Conservation (phyloP, 805 yeast genomes). For the Sungouiella thailandica region DNA sequence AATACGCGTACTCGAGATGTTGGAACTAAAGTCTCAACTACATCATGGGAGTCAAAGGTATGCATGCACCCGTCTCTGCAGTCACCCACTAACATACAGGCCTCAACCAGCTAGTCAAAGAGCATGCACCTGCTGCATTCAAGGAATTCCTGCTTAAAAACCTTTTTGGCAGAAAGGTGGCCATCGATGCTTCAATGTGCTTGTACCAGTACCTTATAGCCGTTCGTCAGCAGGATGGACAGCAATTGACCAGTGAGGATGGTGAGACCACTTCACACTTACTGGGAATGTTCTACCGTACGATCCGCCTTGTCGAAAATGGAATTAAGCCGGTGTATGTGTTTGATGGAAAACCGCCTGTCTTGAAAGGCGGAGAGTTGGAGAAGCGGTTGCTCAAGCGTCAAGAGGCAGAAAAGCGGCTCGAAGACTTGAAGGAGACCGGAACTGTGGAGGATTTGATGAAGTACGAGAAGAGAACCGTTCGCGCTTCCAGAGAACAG, state of each 20-base stretch:
- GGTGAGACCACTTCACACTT: slow-evolving; percentile 93
- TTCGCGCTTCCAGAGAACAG: slow-evolving; percentile 82
- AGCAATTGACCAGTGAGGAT: slow-evolving; percentile 75
- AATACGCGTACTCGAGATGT: slow-evolving; percentile 4
- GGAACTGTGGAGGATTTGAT: slow-evolving; percentile 74
- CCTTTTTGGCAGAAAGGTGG: slow-evolving; percentile 92
- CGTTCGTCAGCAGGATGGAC: slow-evolving; percentile 96
- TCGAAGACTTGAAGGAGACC: slow-evolving; percentile 71
- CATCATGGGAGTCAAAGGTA: slow-evolving; percentile 17
- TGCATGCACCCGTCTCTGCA: slow-evolving; percentile 1
- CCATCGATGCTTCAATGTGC: slow-evolving; percentile 96
- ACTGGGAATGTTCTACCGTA: slow-evolving; percentile 95
- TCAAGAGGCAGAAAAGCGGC: slow-evolving; percentile 75
- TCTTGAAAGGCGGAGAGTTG: slow-evolving; percentile 85
- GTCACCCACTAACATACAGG: slow-evolving; percentile 39
- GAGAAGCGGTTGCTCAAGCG: slow-evolving; percentile 77
- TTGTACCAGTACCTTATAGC: slow-evolving; percentile 93
- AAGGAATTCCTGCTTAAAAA: slow-evolving; percentile 76
- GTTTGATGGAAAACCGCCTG: slow-evolving; percentile 97
- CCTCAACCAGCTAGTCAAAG: slow-evolving; percentile 78
- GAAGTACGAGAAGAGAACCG: slow-evolving; percentile 80
- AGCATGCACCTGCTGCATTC: slow-evolving; percentile 83
- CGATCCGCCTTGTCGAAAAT: slow-evolving; percentile 80
- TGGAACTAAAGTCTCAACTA: neutral
- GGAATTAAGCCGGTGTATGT: slow-evolving; percentile 97